Evolutionary conservation across 1,284 basidiomycete genomes (phyloP).

Genomic region (Coniferiporia weirii): DNA sequence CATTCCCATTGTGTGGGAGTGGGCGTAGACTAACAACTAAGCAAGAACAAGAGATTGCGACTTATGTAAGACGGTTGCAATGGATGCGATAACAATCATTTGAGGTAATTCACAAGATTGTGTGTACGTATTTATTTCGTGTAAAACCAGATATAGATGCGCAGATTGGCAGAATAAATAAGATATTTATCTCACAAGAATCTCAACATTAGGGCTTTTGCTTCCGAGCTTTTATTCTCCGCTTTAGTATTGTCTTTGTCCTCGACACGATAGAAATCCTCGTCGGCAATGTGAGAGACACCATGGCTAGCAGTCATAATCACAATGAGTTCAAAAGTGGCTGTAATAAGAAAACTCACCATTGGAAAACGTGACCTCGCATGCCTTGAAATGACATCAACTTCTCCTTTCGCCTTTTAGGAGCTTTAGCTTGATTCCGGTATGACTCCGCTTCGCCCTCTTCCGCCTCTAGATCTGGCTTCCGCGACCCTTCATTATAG

Average conservation of each 20-base stretch:
- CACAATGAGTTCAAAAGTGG: slow-evolving; percentile 11
- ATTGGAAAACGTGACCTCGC: slow-evolving; percentile 52
- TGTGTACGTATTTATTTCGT: background rate
- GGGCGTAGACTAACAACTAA: background rate
- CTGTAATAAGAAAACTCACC: slow-evolving; percentile 36
- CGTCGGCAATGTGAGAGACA: slow-evolving; percentile 29
- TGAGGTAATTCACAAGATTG: background rate
- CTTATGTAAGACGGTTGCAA: too few relatives aligned
- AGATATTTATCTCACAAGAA: too few relatives aligned
- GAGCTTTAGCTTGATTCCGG: background rate
- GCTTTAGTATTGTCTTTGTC: background rate
- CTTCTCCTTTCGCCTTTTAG: slow-evolving; percentile 18
- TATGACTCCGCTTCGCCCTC: slow-evolving; percentile 5
- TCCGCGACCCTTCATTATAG: background rate
- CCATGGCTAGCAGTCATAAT: slow-evolving; percentile 25
- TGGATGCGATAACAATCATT: background rate
- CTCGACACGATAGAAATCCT: slow-evolving; percentile 29
- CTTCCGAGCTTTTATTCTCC: background rate
- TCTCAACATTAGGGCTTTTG: too few relatives aligned
- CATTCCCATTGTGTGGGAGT: slow-evolving; percentile 13
- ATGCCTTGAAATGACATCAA: slow-evolving; percentile 49
- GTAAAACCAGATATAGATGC: background rate
- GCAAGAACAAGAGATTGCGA: background rate
- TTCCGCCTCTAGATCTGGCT: slow-evolving; percentile 6
- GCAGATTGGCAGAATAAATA: too few relatives aligned